Evolutionary conservation across 495 filamentous ascomycete species (phyloP).

Genomic region (Penicillium tannophilum): DNA sequence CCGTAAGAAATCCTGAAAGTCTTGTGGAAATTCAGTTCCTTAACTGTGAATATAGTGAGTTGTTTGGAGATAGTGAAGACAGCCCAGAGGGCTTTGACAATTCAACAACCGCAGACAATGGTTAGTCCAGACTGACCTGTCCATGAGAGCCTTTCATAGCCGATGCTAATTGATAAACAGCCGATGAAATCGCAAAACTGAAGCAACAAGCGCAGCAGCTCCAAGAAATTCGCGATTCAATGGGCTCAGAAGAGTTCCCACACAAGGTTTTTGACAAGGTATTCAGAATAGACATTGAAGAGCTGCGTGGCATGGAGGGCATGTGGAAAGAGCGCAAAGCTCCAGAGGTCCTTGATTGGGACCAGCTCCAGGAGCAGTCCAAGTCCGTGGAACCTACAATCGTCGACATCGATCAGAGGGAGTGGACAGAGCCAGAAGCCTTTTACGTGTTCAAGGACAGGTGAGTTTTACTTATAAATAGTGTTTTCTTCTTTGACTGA

Average conservation of each 20-base stretch:
- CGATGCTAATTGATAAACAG: slow-evolving; percentile 41
- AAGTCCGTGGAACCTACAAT: slow-evolving; percentile 54
- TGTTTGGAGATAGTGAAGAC: slow-evolving; percentile 91
- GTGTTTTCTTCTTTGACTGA: background rate
- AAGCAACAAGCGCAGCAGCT: slow-evolving; percentile 80
- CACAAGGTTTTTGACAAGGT: slow-evolving; percentile 90
- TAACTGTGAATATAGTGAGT: slow-evolving; percentile 54
- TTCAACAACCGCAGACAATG: slow-evolving; percentile 78
- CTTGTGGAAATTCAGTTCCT: slow-evolving; percentile 8
- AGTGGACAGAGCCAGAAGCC: slow-evolving; percentile 84
- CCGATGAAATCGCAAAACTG: slow-evolving; percentile 83
- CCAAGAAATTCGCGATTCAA: slow-evolving; percentile 77
- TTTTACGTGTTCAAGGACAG: slow-evolving; percentile 84
- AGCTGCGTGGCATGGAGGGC: slow-evolving; percentile 85
- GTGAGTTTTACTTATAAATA: slow-evolving; percentile 27
- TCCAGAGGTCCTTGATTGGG: slow-evolving; percentile 73
- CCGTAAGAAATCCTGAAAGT: slow-evolving; percentile 48
- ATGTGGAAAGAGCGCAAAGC: slow-evolving; percentile 90
- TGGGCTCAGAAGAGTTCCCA: slow-evolving; percentile 78
- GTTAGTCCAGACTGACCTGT: slow-evolving; percentile 33
- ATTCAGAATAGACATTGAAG: slow-evolving; percentile 81
- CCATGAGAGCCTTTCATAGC: background rate
- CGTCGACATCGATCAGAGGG: slow-evolving; percentile 66
- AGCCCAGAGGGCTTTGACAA: slow-evolving; percentile 69
- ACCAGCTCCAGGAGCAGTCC: slow-evolving; percentile 51